Evolutionary conservation across 2,329 filamentous ascomycete species (phyloP).

Genomic region (Aquanectria penicillioides): DNA sequence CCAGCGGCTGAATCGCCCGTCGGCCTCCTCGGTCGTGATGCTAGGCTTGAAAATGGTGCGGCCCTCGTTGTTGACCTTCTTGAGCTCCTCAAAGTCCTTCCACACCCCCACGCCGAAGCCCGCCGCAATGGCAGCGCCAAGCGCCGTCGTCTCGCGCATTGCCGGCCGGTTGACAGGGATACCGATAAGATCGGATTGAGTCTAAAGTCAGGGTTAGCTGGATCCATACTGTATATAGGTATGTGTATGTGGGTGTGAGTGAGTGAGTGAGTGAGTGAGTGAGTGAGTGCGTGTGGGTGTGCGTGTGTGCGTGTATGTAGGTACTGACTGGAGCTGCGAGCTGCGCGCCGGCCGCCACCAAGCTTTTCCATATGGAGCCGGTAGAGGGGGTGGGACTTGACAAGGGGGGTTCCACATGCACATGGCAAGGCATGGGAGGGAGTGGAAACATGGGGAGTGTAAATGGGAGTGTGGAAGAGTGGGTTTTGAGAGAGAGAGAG

Average conservation of each 20-base stretch:
- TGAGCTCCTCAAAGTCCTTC: conserved; percentile 77
- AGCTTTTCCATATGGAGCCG: too few relatives aligned
- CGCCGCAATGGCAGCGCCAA: conserved; percentile 84
- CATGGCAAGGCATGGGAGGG: not conserved
- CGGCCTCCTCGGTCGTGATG: conserved; percentile 68
- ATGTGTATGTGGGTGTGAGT: too few relatives aligned
- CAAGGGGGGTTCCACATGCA: not conserved
- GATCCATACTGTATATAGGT: not conserved
- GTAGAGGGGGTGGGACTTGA: not conserved
- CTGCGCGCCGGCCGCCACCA: too few relatives aligned
- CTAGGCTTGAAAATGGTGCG: conserved; percentile 74
- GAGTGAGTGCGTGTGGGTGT: too few relatives aligned
- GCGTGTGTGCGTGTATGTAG: too few relatives aligned
- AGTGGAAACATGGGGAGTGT: too few relatives aligned
- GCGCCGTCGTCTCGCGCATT: conserved; percentile 86
- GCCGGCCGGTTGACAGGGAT: conserved; percentile 81
- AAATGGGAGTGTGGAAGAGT: too few relatives aligned
- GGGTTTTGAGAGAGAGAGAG: too few relatives aligned
- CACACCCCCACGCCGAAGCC: conserved; percentile 81
- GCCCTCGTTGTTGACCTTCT: conserved; percentile 76
- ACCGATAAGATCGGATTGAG: conserved; percentile 82
- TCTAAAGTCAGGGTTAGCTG: conserved; percentile 51
- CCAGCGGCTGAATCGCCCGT: conserved; percentile 76
- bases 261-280: too few relatives aligned
- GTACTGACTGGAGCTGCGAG: too few relatives aligned